Conservation (phyloP, 257 asterid genomes). For the Jacaranda mimosifolia region DNA sequence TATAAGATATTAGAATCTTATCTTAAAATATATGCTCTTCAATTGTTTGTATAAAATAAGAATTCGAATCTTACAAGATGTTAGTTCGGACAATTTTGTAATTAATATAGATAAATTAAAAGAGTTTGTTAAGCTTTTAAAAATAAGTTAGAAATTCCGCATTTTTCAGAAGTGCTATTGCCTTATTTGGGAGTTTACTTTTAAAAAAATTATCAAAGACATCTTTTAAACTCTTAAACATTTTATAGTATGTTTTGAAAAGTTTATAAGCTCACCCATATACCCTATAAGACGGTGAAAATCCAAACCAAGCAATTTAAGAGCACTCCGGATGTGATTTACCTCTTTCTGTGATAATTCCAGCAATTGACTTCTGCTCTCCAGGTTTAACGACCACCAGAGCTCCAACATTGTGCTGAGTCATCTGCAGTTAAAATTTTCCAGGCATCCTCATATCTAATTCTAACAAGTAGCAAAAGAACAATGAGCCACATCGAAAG, state of each 20-base stretch:
- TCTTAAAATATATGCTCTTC: too few relatives aligned
- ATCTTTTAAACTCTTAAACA: too few relatives aligned
- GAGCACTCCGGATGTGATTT: constrained; percentile 5
- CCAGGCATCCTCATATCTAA: background rate
- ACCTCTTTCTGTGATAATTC: constrained; percentile 82
- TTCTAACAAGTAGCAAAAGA: background rate
- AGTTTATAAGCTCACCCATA: too few relatives aligned
- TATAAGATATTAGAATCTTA: too few relatives aligned
- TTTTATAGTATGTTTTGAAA: too few relatives aligned
- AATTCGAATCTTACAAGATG: too few relatives aligned
- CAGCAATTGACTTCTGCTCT: constrained; percentile 79
- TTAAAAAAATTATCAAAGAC: too few relatives aligned
- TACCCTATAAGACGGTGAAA: background rate
- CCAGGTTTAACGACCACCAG: constrained; percentile 96
- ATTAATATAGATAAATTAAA: background rate
- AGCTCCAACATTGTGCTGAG: constrained; percentile 99
- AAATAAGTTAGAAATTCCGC: too few relatives aligned
- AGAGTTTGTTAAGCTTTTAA: background rate
- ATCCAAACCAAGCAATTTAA: background rate
- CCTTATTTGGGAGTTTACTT: too few relatives aligned
- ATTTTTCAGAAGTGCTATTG: too few relatives aligned
- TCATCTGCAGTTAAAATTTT: constrained; percentile 67
- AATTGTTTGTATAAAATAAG: too few relatives aligned
- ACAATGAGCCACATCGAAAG: background rate
- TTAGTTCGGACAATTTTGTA: too few relatives aligned